Base-by-base conservation (phyloP, 1,139 yeast genomes). In the Kodamaea suecica region DNA sequence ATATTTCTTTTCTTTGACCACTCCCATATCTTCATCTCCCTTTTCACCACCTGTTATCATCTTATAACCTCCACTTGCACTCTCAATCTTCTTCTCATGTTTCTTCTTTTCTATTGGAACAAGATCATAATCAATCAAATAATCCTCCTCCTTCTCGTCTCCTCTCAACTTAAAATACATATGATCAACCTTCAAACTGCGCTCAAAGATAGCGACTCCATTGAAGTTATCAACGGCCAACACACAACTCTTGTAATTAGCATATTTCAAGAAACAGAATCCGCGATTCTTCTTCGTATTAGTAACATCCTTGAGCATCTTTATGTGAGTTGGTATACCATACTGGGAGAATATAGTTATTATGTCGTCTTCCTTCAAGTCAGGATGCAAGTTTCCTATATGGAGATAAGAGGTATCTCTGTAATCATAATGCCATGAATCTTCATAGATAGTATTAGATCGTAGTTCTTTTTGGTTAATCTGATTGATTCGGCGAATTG, bases 381-480 rank as follows among this genome's bases (percentile, higher is more conserved):
- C 75, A 13, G 50, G 60, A 9, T 88, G 82, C 14, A 92, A 57
- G n/a, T 84, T 79, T 1, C 95, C 95, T 20, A 90, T 78, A 50
- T 61, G 74, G 32, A 68, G 53, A 40, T 66, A 67, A n/a, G 64
- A 55, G 0, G 94, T 76, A 45, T 87, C 92, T 21, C 68, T 66
- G 53, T 81, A 87, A 45, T 90, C 95, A 45, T 78, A 72, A 53
- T 90, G 97, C 97, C 97, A 90, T 8, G 96, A 86, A 1, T 84
- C 84, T 5, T 68, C 63, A 28, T 73, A 71, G 0, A 80, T 56
- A 0, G 79, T 73, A n/a, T 81, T 80, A 12, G 63, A 62, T 14
- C 70, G 73, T 17, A 90, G 65, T 53, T 90, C 97, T 40, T 68
- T 70, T 38, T 78, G 77, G 51, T 81, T 87, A 34, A 87, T 71